phyloP scores from a whole-genome alignment of 1,284 basidiomycete species.

The Cutaneotrichosporon cavernicola region DNA sequence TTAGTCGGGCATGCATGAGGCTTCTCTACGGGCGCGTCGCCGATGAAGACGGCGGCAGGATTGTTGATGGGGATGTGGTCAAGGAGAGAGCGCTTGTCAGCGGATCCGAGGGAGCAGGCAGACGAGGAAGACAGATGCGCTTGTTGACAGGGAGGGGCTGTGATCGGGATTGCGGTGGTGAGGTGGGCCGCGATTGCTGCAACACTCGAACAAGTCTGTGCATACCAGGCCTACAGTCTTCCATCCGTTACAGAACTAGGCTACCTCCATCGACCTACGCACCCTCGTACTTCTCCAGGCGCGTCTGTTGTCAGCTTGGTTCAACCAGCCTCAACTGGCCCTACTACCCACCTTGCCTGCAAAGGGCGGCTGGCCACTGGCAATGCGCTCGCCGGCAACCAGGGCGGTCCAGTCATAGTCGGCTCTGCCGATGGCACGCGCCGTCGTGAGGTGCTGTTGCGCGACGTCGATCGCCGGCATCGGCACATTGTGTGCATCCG shows the following conservation, averaged over 20 bases:
- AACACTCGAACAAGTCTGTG: neutral
- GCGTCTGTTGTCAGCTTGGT: conserved; percentile 10
- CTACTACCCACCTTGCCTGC: conserved; percentile 39
- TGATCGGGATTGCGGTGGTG: too few relatives aligned
- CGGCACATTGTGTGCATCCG: conserved; percentile 66
- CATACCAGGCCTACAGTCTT: neutral
- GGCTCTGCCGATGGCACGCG: conserved; percentile 60
- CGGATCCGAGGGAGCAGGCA: too few relatives aligned
- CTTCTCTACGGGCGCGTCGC: conserved; percentile 15
- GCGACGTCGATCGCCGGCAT: conserved; percentile 75
- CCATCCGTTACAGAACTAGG: neutral
- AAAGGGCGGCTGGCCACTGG: conserved; percentile 52
- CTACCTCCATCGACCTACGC: neutral
- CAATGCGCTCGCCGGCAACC: conserved; percentile 52
- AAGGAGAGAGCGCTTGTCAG: too few relatives aligned
- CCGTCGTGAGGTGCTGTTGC: conserved; percentile 73
- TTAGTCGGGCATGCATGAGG: conserved; percentile 33
- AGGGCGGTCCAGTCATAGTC: conserved; percentile 53
- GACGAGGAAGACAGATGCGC: neutral
- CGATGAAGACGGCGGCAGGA: neutral
- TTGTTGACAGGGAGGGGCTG: neutral
- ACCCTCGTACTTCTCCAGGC: conserved; percentile 21
- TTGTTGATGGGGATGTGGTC: neutral
- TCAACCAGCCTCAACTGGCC: neutral
- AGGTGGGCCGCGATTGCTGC: too few relatives aligned